phyloP scores from a whole-genome alignment of 2,329 filamentous ascomycete genomes.

The Hymenoscyphus repandus region DNA sequence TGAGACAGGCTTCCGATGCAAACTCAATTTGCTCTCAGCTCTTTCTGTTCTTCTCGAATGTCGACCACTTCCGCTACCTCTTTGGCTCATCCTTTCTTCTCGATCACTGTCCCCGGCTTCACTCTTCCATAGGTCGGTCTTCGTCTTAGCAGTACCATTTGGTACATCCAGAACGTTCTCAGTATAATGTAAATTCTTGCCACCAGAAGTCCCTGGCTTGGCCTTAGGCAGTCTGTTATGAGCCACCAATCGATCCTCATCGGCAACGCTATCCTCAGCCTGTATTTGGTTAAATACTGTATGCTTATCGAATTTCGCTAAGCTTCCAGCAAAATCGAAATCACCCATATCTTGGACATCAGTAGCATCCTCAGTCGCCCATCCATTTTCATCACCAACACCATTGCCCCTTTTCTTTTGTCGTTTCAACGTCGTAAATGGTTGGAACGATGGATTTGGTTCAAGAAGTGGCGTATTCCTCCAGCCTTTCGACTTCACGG shows the following conservation, averaged over 20 bases:
- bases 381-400: conserved; percentile 64
- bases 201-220: conserved; percentile 65
- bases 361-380: conserved; percentile 93
- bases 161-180: conserved; percentile 81
- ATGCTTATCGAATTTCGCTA: conserved; percentile 93
- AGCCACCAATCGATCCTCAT: conserved; percentile 82
- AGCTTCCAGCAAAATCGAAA: conserved; percentile 84
- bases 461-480: conserved; percentile 62
- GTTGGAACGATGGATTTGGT: conserved; percentile 57
- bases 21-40: conserved; percentile 33
- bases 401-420: conserved; percentile 39
- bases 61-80: conserved; percentile 36
- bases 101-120: conserved; percentile 58
- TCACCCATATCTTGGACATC: conserved; percentile 91
- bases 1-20: conserved; percentile 29
- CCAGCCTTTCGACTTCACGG: conserved; percentile 57
- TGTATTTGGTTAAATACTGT: conserved; percentile 88
- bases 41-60: conserved; percentile 30
- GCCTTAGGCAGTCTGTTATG: conserved; percentile 66
- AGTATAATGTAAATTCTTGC: conserved; percentile 86
- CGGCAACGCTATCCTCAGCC: conserved; percentile 82
- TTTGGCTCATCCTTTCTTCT: conserved; percentile 24
- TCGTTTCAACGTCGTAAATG: conserved; percentile 56
- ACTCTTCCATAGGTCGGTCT: conserved; percentile 56
- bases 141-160: conserved; percentile 24